Evolutionary conservation across 768 basidiomycete species (phyloP), one percentile per base, ranked within the genome.

Genomic region (Trametes cinnabarina): DNA sequence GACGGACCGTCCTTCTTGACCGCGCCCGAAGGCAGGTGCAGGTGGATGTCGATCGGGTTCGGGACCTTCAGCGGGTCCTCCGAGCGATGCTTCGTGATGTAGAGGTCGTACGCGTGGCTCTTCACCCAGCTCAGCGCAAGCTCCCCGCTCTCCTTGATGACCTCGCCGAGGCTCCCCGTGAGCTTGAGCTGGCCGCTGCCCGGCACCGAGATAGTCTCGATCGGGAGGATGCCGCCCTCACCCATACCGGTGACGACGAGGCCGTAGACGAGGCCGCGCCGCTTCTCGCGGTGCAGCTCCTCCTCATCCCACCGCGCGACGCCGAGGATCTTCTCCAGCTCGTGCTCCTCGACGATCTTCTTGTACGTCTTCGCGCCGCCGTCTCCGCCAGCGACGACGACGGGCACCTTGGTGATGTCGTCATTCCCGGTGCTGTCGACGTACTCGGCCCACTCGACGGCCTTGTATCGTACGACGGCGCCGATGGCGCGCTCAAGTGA

Each of bases 1-100:
- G 89, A 92, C 0, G 94, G 93, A 0, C 94, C 94, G 66, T 96
- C 94, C 75, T 96, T 97, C 80, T 87, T 92, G 71, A 94, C 89
- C 2, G 92, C 90, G 0, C 94, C 95, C 1, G 90, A 82, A 0
- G 94, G 95, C 9, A 96, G 76, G 68, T 97, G 94, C 15, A 94
- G 74, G 65, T 98, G 94, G 10, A 98, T 75, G 67, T 98, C 93
- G 44, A 94, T 82, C 20, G 77, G 72, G 50, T 88, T 81, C 0
- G 85, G 86, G 8, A 84, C 77, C 66, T 88, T 87, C 62, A 96
- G 74, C 15, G 90, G 87, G 65, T 93, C 90, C 34, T 88, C 82
- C 34, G 81, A 74, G 47, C 83, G 81, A 30, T 80, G 76, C 55
- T 83, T 82, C 10, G 91, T 92, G 68, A 93, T 84, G 40, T 87